phyloP scores from a whole-genome alignment of 179 eudicot genomes.

The Beta macrorhiza region DNA sequence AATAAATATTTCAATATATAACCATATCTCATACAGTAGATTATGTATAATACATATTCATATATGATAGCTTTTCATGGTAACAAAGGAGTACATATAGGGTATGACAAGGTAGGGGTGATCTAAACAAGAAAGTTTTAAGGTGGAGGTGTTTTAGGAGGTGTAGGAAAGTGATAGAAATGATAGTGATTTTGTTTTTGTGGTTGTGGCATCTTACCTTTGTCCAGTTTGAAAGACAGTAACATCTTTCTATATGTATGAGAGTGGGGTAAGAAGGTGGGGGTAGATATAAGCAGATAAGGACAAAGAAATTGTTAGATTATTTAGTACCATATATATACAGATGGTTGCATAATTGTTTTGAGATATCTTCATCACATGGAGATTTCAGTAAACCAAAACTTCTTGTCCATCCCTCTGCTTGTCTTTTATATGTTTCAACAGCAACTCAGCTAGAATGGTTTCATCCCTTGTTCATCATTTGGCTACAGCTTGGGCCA shows the following conservation, averaged over 20 bases:
- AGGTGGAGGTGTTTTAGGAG: constrained; percentile 30
- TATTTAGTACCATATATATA: background rate
- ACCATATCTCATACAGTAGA: too few species aligned
- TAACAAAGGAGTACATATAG: background rate
- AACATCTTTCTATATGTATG: constrained; percentile 23
- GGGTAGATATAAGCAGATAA: constrained; percentile 17
- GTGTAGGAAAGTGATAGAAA: constrained; percentile 24
- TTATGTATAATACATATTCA: too few species aligned
- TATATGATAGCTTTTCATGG: background rate
- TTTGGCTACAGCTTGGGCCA: constrained; percentile 14
- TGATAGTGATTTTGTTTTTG: constrained; percentile 23
- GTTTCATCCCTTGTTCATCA: constrained; percentile 16
- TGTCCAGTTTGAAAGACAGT: constrained; percentile 19
- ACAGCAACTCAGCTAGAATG: constrained; percentile 6
- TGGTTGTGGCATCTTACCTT: constrained; percentile 25
- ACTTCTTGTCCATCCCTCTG: constrained; percentile 18
- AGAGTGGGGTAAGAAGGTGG: constrained; percentile 21
- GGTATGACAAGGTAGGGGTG: constrained; percentile 13
- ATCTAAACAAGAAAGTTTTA: constrained; percentile 22
- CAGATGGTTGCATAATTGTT: constrained; percentile 5
- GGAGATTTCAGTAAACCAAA: constrained; percentile 23
- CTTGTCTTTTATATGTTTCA: constrained; percentile 16
- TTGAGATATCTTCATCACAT: constrained; percentile 25
- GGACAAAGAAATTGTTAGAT: constrained; percentile 32
- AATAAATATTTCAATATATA: too few species aligned